phyloP scores from a whole-genome alignment of 1,139 yeast species.

The Candida sp. region DNA sequence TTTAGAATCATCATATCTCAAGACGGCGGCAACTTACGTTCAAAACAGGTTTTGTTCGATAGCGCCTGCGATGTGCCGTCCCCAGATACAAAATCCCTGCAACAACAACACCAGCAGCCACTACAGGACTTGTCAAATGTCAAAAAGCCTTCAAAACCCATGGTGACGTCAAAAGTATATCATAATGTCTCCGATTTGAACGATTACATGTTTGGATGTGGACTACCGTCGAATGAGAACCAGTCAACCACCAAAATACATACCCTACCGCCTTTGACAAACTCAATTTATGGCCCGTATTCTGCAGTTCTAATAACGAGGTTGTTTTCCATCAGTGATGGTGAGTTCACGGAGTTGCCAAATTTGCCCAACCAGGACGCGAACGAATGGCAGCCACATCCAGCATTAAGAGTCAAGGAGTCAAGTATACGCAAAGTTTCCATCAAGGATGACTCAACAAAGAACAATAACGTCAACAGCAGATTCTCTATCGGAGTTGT shows the following conservation, averaged over 20 bases:
- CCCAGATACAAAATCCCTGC: background rate
- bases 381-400: constrained; percentile 36
- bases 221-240: constrained; percentile 54
- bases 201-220: constrained; percentile 62
- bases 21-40: constrained; percentile 54
- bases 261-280: constrained; percentile 45
- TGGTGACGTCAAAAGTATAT: constrained; percentile 29
- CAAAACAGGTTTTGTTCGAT: constrained; percentile 54
- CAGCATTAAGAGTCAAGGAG: constrained; percentile 34
- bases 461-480: constrained; percentile 24
- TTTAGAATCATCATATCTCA: constrained; percentile 54
- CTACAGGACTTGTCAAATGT: constrained; percentile 2
- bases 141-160: constrained; percentile 11
- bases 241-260: constrained; percentile 52
- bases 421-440: constrained; percentile 17
- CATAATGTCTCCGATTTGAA: constrained; percentile 50
- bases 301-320: constrained; percentile 49
- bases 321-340: constrained; percentile 45
- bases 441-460: constrained; percentile 10
- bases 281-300: constrained; percentile 28
- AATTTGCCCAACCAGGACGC: constrained; percentile 6
- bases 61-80: constrained; percentile 29
- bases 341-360: constrained; percentile 17
- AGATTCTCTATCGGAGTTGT: constrained; percentile 54
- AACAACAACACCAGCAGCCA: constrained; percentile 5